Percentiles rank a stretch among this genome's conserved stretches.
Conservation (phyloP, 2,329 filamentous ascomycete species). For the Hymenoscyphus albidus region DNA sequence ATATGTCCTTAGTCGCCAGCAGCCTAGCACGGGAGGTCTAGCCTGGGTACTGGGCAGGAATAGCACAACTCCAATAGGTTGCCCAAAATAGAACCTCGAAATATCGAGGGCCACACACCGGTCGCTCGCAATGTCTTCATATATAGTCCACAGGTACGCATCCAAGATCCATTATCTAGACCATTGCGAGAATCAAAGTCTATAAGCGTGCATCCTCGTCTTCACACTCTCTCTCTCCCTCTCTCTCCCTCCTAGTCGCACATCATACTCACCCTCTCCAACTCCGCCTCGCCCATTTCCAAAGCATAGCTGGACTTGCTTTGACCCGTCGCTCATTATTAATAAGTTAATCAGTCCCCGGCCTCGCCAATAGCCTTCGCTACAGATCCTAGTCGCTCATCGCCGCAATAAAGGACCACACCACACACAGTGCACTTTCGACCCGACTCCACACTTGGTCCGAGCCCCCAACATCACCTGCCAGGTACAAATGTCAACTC, state of each 20-base stretch:
- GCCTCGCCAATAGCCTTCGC: slow-evolving; percentile 35
- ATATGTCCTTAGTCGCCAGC: slow-evolving; percentile 28
- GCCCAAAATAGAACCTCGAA: slow-evolving; percentile 45
- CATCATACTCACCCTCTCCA: slow-evolving; percentile 20
- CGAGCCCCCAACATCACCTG: slow-evolving; percentile 32
- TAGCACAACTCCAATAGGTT: slow-evolving; percentile 32
- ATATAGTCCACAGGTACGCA: slow-evolving; percentile 30
- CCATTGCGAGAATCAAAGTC: slow-evolving; percentile 27
- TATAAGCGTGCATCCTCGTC: slow-evolving; percentile 26
- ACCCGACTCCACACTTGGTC: slow-evolving; percentile 25
- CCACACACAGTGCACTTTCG: slow-evolving; percentile 16
- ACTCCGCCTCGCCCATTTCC: slow-evolving; percentile 31
- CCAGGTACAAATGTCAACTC: slow-evolving; percentile 56
- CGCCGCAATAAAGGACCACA: slow-evolving; percentile 24
- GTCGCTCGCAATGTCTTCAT: slow-evolving; percentile 21
- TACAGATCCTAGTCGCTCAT: slow-evolving; percentile 28
- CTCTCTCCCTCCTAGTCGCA: slow-evolving; percentile 12
- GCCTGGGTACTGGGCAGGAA: slow-evolving; percentile 35
- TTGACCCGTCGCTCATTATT: slow-evolving; percentile 38
- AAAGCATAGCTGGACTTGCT: slow-evolving; percentile 35
- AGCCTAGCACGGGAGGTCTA: slow-evolving; percentile 14
- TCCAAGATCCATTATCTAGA: slow-evolving; percentile 21
- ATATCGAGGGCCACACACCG: slow-evolving; percentile 27
- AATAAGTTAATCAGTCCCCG: slow-evolving; percentile 40
- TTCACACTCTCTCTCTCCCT: slow-evolving; percentile 17